phyloP scores from a whole-genome alignment of 2,329 filamentous ascomycete species.

The Herpotrichia juniperi region DNA sequence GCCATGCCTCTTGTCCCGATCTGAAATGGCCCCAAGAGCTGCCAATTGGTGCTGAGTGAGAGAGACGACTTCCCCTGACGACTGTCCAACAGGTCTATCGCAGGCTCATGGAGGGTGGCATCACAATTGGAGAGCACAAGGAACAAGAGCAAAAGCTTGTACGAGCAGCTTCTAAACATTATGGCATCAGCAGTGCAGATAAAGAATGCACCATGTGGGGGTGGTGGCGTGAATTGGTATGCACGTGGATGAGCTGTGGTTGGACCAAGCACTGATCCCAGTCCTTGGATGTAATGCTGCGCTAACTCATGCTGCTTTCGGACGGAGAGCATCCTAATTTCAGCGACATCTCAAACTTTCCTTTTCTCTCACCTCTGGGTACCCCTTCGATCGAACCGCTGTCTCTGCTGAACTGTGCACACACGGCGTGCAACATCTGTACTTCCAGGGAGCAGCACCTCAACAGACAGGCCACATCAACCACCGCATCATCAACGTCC shows the following conservation, averaged over 20 bases:
- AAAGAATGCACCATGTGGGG: background rate
- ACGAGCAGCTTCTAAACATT: slow-evolving; percentile 3
- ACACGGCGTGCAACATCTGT: slow-evolving; percentile 8
- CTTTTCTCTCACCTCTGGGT: background rate
- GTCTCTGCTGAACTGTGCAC: background rate
- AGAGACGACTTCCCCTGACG: slow-evolving; percentile 24
- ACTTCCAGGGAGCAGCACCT: slow-evolving; percentile 1
- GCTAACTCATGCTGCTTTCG: slow-evolving; percentile 17
- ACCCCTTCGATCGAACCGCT: background rate
- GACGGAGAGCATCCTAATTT: slow-evolving; percentile 25
- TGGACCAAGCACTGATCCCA: slow-evolving; percentile 18
- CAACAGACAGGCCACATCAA: slow-evolving; percentile 12
- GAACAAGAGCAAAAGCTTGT: slow-evolving; percentile 5
- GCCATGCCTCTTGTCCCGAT: slow-evolving; percentile 63
- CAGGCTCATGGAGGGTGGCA: slow-evolving; percentile 22
- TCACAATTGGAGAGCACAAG: slow-evolving; percentile 17
- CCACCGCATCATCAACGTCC: slow-evolving; percentile 18
- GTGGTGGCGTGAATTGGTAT: slow-evolving; percentile 9
- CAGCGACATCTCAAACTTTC: slow-evolving; percentile 11
- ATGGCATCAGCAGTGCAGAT: slow-evolving; percentile 4
- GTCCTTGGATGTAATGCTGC: slow-evolving; percentile 3
- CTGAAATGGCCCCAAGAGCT: slow-evolving; percentile 63
- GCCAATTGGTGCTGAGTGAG: slow-evolving; percentile 51
- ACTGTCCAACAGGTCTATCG: slow-evolving; percentile 21
- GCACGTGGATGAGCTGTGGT: slow-evolving; percentile 17